Evolutionary conservation across 2,329 filamentous ascomycete species (phyloP).

Genomic region (Dactylellina drechsleri): DNA sequence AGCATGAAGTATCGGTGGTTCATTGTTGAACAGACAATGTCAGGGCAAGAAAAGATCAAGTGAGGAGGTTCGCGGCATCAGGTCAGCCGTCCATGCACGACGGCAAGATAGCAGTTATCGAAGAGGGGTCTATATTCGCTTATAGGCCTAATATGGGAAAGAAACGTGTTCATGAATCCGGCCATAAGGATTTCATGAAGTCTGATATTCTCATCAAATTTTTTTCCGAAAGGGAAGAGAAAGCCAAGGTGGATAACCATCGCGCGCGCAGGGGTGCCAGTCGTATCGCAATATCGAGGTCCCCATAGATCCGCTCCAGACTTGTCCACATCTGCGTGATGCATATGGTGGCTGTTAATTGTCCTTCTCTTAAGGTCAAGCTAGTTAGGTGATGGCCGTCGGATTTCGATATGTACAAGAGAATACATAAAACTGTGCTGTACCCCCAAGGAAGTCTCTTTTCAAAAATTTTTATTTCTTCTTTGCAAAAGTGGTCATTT

Average conservation of each 20-base stretch:
- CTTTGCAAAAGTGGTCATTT: neutral
- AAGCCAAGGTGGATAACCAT: conserved; percentile 19
- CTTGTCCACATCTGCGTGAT: neutral
- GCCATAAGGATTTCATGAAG: conserved; percentile 17
- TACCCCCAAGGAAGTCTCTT: neutral
- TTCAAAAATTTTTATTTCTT: neutral
- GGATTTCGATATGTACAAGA: conserved; percentile 26
- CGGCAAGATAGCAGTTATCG: conserved; percentile 43
- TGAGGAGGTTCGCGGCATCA: conserved; percentile 39
- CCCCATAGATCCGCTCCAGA: conserved; percentile 25
- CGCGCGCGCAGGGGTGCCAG: conserved; percentile 28
- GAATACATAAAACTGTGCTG: neutral
- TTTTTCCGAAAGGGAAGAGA: too few species aligned
- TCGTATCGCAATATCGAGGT: conserved; percentile 23
- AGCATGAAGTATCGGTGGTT: conserved; percentile 7
- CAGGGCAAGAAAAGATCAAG: conserved; percentile 12
- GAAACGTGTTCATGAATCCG: conserved; percentile 41
- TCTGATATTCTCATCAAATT: neutral
- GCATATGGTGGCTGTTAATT: conserved; percentile 29
- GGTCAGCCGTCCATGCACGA: conserved; percentile 28
- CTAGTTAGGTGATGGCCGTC: conserved; percentile 4
- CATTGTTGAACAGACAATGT: conserved; percentile 10
- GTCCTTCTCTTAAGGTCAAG: neutral
- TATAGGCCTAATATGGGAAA: conserved; percentile 38
- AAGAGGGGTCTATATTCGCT: conserved; percentile 49